Evolutionary conservation across 306 rosid genomes (phyloP).

Genomic region (Rubus parviflorus): DNA sequence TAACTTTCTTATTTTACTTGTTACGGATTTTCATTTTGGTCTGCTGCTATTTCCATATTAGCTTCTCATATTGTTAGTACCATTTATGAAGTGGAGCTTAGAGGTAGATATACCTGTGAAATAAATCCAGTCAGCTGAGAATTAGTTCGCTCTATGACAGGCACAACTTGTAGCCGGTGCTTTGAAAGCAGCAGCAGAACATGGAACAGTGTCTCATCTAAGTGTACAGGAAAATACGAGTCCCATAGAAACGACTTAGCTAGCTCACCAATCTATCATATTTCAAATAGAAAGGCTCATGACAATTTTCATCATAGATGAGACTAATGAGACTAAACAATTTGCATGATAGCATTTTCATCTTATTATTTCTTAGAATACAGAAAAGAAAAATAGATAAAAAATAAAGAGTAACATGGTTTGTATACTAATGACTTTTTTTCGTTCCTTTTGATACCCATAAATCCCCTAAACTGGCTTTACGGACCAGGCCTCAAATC

Average conservation of each 20-base stretch:
- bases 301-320: no score
- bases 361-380: background rate
- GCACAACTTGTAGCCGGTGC: conserved; percentile 57
- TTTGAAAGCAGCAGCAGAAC: conserved; percentile 64
- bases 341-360: background rate
- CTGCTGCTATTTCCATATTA: background rate
- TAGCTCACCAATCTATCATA: conserved; percentile 58
- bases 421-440: background rate
- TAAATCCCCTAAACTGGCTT: no score
- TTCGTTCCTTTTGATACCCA: background rate
- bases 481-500: no score
- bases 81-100: background rate
- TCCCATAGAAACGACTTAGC: conserved; percentile 66
- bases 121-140: conserved; percentile 49
- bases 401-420: no score
- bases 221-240: conserved; percentile 57
- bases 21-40: background rate
- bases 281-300: background rate
- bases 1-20: background rate
- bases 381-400: no score
- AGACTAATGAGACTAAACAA: no score
- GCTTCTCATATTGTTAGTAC: background rate
- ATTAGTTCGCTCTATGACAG: conserved; percentile 42
- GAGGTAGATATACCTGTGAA: conserved; percentile 47
- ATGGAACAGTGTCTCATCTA: conserved; percentile 58